phyloP scores from a whole-genome alignment of 2,329 filamentous ascomycete genomes.

The Diaporthe nobilis region DNA sequence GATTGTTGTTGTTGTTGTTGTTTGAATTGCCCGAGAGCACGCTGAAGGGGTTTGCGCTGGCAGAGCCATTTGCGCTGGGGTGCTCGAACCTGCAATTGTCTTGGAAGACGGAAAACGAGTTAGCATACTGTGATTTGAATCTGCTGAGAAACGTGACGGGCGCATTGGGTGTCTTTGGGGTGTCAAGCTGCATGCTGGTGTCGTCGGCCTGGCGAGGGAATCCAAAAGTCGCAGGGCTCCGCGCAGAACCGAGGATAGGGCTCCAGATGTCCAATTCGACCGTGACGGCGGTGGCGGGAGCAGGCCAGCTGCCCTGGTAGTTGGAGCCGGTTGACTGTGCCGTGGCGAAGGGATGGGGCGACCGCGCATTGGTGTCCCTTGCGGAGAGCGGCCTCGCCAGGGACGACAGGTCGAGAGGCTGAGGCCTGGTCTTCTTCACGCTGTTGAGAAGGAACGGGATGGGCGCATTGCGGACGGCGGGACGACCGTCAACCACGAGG shows the following conservation, averaged over 20 bases:
- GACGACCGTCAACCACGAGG: background rate
- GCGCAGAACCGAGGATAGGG: background rate
- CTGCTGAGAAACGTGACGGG: background rate
- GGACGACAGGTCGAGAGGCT: constrained; percentile 15
- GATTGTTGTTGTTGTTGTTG: constrained; percentile 57
- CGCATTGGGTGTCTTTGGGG: constrained; percentile 3
- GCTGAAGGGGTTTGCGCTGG: constrained; percentile 48
- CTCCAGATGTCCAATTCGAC: constrained; percentile 12
- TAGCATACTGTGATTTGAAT: constrained; percentile 16
- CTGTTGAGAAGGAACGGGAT: constrained; percentile 11
- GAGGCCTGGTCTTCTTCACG: background rate
- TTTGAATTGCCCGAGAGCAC: constrained; percentile 36
- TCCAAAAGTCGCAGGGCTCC: background rate
- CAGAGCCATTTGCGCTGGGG: constrained; percentile 54
- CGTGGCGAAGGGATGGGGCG: background rate
- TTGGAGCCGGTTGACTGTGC: background rate
- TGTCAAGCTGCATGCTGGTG: constrained; percentile 21
- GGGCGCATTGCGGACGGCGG: constrained; percentile 7
- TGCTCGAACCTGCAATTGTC: constrained; percentile 70
- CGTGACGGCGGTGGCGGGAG: background rate
- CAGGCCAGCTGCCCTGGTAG: background rate
- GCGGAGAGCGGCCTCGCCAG: background rate
- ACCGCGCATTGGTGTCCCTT: constrained; percentile 13
- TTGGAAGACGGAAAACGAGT: constrained; percentile 47
- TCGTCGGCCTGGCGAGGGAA: background rate